Conservation (phyloP, 1,139 yeast species). For the Hyphopichia khmerensis region DNA sequence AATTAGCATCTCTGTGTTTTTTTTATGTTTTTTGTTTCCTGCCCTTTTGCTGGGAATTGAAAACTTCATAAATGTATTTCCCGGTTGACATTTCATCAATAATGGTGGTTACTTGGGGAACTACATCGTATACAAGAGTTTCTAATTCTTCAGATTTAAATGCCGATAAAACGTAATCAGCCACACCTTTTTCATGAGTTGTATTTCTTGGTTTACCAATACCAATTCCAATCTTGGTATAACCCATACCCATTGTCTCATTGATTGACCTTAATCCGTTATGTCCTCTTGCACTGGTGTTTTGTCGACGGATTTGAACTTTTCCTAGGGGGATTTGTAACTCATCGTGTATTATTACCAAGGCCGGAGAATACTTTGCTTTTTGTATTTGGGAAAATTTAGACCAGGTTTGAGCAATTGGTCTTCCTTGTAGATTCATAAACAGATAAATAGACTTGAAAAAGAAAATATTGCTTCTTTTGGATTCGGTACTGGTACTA, state of each 20-base stretch:
- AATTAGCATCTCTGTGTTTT: too few species aligned
- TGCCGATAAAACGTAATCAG: conserved; percentile 59
- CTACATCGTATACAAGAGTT: conserved; percentile 28
- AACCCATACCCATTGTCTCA: conserved; percentile 38
- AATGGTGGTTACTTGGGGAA: conserved; percentile 37
- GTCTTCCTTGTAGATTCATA: conserved; percentile 71
- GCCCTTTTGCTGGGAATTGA: neutral
- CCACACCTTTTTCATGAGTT: conserved; percentile 43
- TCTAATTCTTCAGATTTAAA: conserved; percentile 39
- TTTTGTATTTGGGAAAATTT: conserved; percentile 22
- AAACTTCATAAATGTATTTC: conserved; percentile 13
- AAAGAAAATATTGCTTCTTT: conserved; percentile 22
- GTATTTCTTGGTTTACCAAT: conserved; percentile 59
- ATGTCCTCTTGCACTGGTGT: conserved; percentile 71
- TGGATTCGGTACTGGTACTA: conserved; percentile 14
- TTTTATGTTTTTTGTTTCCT: neutral
- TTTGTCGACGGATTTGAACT: conserved; percentile 54
- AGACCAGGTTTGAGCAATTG: conserved; percentile 48
- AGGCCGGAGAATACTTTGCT: conserved; percentile 26
- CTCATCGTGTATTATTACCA: conserved; percentile 76
- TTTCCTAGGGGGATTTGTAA: conserved; percentile 64
- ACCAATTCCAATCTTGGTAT: conserved; percentile 65
- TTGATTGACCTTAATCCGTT: conserved; percentile 70
- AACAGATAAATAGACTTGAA: conserved; percentile 48
- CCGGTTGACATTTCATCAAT: conserved; percentile 35